phyloP scores from a whole-genome alignment of 176 grass and related monocot genomes.

The Phragmites australis region DNA sequence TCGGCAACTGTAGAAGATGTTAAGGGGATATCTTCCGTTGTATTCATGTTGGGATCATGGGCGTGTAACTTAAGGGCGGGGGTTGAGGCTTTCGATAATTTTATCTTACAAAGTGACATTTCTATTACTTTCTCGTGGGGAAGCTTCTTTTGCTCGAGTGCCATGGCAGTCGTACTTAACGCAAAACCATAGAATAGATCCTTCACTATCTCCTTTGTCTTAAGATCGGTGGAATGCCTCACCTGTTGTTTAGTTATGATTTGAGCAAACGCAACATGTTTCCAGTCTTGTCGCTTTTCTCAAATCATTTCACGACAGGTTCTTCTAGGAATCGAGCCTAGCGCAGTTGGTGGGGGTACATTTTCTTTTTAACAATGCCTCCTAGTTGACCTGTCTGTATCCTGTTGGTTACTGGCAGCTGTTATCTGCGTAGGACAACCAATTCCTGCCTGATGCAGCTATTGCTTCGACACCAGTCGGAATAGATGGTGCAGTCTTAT shows the following conservation, averaged over 20 bases:
- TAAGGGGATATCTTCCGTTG: slow-evolving; percentile 41
- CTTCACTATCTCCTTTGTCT: neutral
- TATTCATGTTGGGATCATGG: slow-evolving; percentile 42
- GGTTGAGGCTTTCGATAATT: slow-evolving; percentile 46
- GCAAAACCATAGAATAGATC: neutral
- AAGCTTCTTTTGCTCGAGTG: neutral
- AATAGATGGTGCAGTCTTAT: neutral
- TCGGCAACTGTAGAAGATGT: slow-evolving; percentile 39
- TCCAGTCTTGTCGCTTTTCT: neutral
- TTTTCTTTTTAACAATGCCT: neutral
- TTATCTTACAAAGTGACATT: slow-evolving; percentile 21
- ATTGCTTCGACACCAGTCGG: neutral
- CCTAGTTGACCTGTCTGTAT: neutral
- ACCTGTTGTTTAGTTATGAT: neutral
- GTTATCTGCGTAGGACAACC: neutral
- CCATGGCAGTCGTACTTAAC: neutral
- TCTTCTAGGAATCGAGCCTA: neutral
- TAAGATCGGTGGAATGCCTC: neutral
- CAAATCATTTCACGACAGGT: neutral
- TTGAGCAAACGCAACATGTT: neutral
- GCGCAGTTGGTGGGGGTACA: neutral
- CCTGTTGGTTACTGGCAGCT: neutral
- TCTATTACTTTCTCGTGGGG: neutral
- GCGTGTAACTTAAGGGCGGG: slow-evolving; percentile 40
- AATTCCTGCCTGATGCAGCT: neutral